Percentiles rank a stretch among this genome's conserved stretches.
phyloP scores from a whole-genome alignment of 202 grass and related monocot genomes.

The Sporobolus alterniflorus region DNA sequence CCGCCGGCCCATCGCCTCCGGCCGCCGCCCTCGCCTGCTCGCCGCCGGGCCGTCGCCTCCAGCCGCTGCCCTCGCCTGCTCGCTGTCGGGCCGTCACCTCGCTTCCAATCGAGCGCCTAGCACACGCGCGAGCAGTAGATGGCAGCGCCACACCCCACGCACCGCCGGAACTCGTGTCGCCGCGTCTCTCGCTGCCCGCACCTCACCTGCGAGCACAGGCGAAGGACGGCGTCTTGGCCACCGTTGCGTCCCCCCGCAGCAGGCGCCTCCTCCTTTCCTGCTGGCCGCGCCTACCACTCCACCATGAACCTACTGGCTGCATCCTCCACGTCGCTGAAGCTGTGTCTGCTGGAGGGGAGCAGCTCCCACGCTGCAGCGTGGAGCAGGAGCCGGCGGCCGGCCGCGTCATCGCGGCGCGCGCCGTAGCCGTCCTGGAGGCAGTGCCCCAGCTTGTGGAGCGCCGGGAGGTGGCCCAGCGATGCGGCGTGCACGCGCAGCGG shows the following conservation, averaged over 20 bases:
- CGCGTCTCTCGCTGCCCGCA: constrained; percentile 73
- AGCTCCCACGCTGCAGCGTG: constrained; percentile 70
- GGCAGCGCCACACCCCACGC: constrained; percentile 66
- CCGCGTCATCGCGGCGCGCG: constrained; percentile 55
- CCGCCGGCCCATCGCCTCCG: no score
- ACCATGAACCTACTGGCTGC: constrained; percentile 65
- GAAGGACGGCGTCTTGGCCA: constrained; percentile 19
- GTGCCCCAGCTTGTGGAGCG: constrained; percentile 90
- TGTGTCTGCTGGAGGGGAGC: constrained; percentile 21
- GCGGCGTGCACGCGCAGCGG: constrained; percentile 79
- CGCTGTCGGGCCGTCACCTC: no score
- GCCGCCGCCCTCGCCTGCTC: no score
- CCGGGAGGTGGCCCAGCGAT: constrained; percentile 70
- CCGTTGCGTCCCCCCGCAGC: background rate
- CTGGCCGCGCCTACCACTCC: constrained; percentile 59
- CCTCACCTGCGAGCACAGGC: constrained; percentile 68
- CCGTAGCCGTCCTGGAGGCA: constrained; percentile 97
- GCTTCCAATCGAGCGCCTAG: constrained; percentile 84
- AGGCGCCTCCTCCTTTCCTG: no score
- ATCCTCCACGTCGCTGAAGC: no score
- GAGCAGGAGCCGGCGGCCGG: constrained; percentile 70
- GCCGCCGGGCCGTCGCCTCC: no score
- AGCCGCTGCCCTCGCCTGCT: no score
- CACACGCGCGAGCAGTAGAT: constrained; percentile 79
- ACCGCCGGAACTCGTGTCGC: constrained; percentile 86